These are phyloP conservation scores for Colletotrichum chlorophyti DNA, from an alignment of 2,329 filamentous ascomycete genomes.

Conservation along the genomic window DNA sequence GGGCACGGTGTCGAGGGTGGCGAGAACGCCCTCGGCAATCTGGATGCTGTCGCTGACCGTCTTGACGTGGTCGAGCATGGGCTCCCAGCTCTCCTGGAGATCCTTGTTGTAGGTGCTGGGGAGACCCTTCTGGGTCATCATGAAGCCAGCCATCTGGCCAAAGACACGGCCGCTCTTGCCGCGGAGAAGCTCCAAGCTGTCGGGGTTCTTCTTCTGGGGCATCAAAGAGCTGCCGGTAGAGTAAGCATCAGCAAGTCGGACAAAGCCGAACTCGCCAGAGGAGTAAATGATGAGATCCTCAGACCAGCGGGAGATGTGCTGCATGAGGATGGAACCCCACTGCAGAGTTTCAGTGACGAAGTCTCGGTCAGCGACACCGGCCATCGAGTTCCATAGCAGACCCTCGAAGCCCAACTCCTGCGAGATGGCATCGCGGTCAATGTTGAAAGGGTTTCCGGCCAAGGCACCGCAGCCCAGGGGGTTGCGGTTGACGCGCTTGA, in stretches of 20 bases:
- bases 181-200: constrained; percentile 74
- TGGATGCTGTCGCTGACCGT: constrained; percentile 81
- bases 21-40: constrained; percentile 82
- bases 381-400: constrained; percentile 79
- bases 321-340: constrained; percentile 80
- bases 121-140: constrained; percentile 75
- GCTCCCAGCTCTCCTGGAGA: constrained; percentile 85
- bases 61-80: constrained; percentile 85
- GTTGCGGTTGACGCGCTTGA: constrained; percentile 73
- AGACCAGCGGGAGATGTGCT: constrained; percentile 80
- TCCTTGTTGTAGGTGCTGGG: constrained; percentile 91
- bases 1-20: constrained; percentile 72
- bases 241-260: constrained; percentile 80
- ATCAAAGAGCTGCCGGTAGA: constrained; percentile 78
- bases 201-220: constrained; percentile 86
- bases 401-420: constrained; percentile 82
- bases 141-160: constrained; percentile 81
- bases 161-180: constrained; percentile 80
- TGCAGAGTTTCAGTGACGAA: constrained; percentile 84
- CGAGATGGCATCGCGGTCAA: constrained; percentile 81
- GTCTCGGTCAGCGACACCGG: constrained; percentile 77
- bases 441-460: constrained; percentile 82
- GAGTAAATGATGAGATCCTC: constrained; percentile 90
- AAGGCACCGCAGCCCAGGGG: constrained; percentile 80
- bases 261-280: constrained; percentile 77